A percentile compares a stretch with the other conserved stretches of the same genome.
Conservation (phyloP, 2,329 filamentous ascomycete species). For the Elsinoe ampelina region DNA sequence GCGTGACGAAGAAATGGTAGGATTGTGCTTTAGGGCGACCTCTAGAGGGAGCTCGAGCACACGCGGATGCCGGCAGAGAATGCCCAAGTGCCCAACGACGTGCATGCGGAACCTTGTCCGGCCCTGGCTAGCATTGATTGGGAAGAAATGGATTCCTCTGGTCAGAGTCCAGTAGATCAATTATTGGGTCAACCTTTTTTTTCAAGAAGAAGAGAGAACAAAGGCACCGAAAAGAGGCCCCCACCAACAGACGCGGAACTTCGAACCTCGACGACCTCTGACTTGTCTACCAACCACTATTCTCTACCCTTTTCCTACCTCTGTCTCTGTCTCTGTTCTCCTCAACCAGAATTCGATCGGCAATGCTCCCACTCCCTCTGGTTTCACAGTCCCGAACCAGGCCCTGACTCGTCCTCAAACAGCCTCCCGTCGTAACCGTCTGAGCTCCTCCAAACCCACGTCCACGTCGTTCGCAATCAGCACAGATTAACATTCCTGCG, state of each 20-base stretch:
- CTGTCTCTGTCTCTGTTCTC: background rate
- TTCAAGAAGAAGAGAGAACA: background rate
- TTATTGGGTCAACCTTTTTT: conserved; percentile 4
- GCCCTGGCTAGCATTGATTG: background rate
- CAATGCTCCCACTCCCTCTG: background rate
- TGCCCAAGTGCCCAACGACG: background rate
- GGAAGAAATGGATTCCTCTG: background rate
- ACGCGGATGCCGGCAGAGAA: conserved; percentile 6
- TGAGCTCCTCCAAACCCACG: conserved; percentile 7
- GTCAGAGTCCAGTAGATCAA: background rate
- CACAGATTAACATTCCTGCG: background rate
- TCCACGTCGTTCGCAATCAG: conserved; percentile 9
- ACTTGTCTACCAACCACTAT: too few species aligned
- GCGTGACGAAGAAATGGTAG: too few species aligned
- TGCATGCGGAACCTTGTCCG: conserved; percentile 5
- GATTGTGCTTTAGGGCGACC: too few species aligned
- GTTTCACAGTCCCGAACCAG: conserved; percentile 5
- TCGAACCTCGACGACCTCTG: background rate
- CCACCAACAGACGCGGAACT: too few species aligned
- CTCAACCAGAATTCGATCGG: conserved; percentile 6
- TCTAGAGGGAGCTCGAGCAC: background rate
- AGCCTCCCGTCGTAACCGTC: background rate
- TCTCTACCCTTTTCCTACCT: background rate
- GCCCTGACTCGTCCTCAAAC: conserved; percentile 9
- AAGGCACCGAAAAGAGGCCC: too few species aligned